Percentiles rank a stretch among this genome's conserved stretches.
Conservation (phyloP, 108 stramenopile species). For the Heterococcus sp. region DNA sequence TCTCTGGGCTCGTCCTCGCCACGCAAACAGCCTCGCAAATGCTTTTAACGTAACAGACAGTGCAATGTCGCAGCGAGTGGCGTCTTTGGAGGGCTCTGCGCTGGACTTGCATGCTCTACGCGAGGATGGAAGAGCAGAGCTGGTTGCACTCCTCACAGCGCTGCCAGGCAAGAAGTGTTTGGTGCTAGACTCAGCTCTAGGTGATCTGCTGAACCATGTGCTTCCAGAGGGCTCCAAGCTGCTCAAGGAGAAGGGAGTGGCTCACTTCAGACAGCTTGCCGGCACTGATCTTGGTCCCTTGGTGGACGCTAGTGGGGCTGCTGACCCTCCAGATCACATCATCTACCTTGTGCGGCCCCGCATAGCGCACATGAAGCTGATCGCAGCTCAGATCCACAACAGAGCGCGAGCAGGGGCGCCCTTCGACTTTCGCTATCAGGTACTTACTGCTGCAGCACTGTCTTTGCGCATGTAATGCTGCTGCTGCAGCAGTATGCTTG, state of each 20-base stretch:
- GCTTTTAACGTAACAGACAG: no score
- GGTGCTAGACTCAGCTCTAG: conserved; percentile 22
- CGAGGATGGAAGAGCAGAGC: conserved; percentile 32
- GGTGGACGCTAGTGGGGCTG: background rate
- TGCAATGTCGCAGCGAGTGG: conserved; percentile 30
- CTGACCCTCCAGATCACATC: conserved; percentile 17
- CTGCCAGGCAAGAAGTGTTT: conserved; percentile 29
- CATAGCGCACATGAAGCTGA: conserved; percentile 26
- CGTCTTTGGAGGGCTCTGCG: conserved; percentile 16
- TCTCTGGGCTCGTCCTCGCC: no score
- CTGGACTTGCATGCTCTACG: conserved; percentile 10
- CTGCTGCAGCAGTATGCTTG: background rate
- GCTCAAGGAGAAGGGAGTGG: conserved; percentile 20
- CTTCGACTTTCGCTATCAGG: conserved; percentile 31
- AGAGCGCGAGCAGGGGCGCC: conserved; percentile 5
- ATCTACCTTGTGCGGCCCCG: conserved; percentile 24
- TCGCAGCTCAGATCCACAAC: conserved; percentile 16
- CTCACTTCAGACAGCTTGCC: conserved; percentile 16
- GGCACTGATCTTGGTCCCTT: conserved; percentile 19
- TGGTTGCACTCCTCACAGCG: conserved; percentile 15
- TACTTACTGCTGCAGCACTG: background rate
- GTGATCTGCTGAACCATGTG: conserved; percentile 27
- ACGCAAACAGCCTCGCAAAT: no score
- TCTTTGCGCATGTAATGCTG: background rate
- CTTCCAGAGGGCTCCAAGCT: conserved; percentile 35